phyloP scores from a whole-genome alignment of 2,329 filamentous ascomycete genomes.

The Aureobasidium sp. region DNA sequence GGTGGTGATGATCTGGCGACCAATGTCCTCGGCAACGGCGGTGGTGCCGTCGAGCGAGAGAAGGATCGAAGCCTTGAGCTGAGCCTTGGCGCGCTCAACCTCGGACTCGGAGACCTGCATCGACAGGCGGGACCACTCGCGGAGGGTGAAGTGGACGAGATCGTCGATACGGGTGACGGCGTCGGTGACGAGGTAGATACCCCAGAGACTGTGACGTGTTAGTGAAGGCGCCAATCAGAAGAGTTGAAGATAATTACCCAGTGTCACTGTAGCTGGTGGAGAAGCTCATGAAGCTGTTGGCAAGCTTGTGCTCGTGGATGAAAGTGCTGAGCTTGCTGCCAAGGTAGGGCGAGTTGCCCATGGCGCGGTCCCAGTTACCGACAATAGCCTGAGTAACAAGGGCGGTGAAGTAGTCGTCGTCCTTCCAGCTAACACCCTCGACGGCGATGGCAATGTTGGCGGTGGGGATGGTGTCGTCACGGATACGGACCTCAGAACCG shows the following conservation, averaged over 20 bases:
- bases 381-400: conserved; percentile 97
- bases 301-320: conserved; percentile 88
- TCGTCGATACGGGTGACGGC: conserved; percentile 83
- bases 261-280: conserved; percentile 99
- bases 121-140: conserved; percentile 94
- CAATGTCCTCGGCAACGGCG: conserved; percentile 95
- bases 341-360: conserved; percentile 94
- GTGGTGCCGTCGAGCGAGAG: conserved; percentile 96
- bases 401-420: conserved; percentile 97
- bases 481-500: conserved; percentile 89
- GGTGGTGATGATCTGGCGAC: conserved; percentile 95
- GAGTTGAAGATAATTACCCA: conserved; percentile 56
- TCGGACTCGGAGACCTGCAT: conserved; percentile 82
- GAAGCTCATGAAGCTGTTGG: conserved; percentile 99
- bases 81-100: conserved; percentile 96
- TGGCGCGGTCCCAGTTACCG: conserved; percentile 98
- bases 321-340: conserved; percentile 97
- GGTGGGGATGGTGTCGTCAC: conserved; percentile 91
- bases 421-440: conserved; percentile 99
- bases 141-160: conserved; percentile 94
- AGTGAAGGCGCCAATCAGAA: conserved; percentile 21
- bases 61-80: conserved; percentile 97
- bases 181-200: conserved; percentile 96
- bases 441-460: conserved; percentile 98
- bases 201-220: conserved; percentile 71